Evolutionary conservation across 2,329 filamentous ascomycete genomes (phyloP).

Genomic region (Cadophora sp.): DNA sequence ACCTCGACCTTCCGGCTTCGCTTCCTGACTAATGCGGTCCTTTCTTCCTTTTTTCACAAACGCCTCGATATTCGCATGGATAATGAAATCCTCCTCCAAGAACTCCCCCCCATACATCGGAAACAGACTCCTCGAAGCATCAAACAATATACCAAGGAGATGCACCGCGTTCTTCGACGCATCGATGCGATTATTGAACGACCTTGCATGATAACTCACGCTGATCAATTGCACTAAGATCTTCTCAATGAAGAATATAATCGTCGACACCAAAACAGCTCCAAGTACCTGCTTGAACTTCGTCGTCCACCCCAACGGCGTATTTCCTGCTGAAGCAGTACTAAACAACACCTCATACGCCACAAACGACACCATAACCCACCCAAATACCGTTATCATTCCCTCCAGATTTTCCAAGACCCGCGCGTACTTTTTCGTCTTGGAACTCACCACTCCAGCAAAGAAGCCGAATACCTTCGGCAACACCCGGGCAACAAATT

Average conservation of each 20-base stretch:
- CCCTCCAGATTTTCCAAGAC: constrained; percentile 22
- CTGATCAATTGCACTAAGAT: constrained; percentile 54
- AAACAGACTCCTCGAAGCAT: constrained; percentile 87
- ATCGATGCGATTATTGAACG: constrained; percentile 81
- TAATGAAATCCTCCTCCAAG: constrained; percentile 85
- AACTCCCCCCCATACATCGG: constrained; percentile 91
- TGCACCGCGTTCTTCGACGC: constrained; percentile 85
- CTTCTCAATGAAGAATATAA: constrained; percentile 26
- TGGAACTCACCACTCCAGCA: constrained; percentile 20
- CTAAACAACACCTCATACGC: constrained; percentile 20
- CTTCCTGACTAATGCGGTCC: constrained; percentile 4
- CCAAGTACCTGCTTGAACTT: constrained; percentile 22
- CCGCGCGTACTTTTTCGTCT: constrained; percentile 21
- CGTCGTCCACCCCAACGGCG: constrained; percentile 17
- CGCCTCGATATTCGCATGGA: constrained; percentile 57
- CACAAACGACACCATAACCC: constrained; percentile 25
- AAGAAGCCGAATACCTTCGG: constrained; percentile 17
- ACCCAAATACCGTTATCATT: neutral
- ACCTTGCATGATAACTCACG: constrained; percentile 82
- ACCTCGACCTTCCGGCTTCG: neutral
- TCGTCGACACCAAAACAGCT: constrained; percentile 23
- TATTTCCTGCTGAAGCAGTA: constrained; percentile 23
- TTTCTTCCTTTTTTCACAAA: constrained; percentile 10
- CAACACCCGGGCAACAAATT: constrained; percentile 16
- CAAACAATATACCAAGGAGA: constrained; percentile 84